Base-by-base conservation (phyloP, 2,329 filamentous ascomycete genomes). In the Fusarium citri region DNA sequence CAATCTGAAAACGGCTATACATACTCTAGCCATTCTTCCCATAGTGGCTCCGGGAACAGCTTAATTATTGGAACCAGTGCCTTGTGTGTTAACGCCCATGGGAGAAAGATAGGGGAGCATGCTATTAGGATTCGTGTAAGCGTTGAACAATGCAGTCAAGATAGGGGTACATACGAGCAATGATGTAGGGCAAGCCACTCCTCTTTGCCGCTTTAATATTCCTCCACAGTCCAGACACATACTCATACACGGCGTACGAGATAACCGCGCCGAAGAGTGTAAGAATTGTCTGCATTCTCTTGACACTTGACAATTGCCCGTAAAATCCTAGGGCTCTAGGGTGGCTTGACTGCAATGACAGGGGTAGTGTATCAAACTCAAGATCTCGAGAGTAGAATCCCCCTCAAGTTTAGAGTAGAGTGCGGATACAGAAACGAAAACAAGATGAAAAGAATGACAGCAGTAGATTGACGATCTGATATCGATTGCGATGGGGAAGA, bases 21-120 rank as follows among this genome's bases (percentile, higher is more conserved):
- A 70, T 83, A 91, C 89, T 86, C 83, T 46, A 91, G 76, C 86
- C 89, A 89, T 54, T 82, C 73, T 57, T 88, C 82, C 80, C 86
- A 89, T 78, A 83, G 86, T 18, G 82, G 80, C 45, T 79, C 79
- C 1, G 90, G 90, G 0, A 92, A 79, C 16, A 78, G 74, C 60
- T 83, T 83, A 69, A 92, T 82, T 16, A 91, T 59, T 5, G 86
- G 86, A 14, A 88, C 73, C 85, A 84, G 89, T 42, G 89, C 64
- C 53, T 77, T 77, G 69, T 84, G 81, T 4, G 86, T 86, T 26
- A 89, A 72, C 58, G 90, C 82, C 86, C 89, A 91, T 23, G 83
- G 73, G 18, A 82, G 70, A 69, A 84, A 86, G 74, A 87, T 85
- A 2, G 85, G 82, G 22, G 80, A 82, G 43, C 82, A 76, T 16